Base-by-base conservation (phyloP, 2,329 filamentous ascomycete genomes). In the Botrytis paeoniae region DNA sequence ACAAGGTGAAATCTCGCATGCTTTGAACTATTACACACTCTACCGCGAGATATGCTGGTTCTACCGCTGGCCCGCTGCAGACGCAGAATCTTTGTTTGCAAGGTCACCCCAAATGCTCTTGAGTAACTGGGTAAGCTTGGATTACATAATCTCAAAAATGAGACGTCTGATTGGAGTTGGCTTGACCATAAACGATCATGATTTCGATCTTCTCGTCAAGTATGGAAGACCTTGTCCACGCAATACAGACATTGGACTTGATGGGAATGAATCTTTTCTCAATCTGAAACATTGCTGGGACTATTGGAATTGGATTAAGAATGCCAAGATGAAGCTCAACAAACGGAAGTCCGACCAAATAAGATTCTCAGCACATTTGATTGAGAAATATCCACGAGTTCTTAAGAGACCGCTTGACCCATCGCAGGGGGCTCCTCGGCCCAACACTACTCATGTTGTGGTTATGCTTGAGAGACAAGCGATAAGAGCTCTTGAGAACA, bases 31-130 rank as follows among this genome's bases (percentile, higher is more conserved):
- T 43, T 71, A 65, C 45, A 35, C 7, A 32, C 60, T 71, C 16
- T 65, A 65, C 32, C 69, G 69, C 25, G 43, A 71, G 37, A 65
- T 63, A 35, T 54, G 45, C 16, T 64, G 60, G 69, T 71, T 71
- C 54, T 1, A 9, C 14, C 18, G 29, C 9, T 65, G 43, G n/a
- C n/a, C 69, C 43, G 14, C 37, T 37, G 69, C 60, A 39, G 6
- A 45, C 9, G 20, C 18, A 35, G 4, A 20, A 4, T 70, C 57
- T 51, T 1, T 48, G n/a, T 51, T 70, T 5, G 69, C 69, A 41
- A 29, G 18, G 18, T 41, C 35, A 4, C 18, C 2, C 18, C 48
- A 68, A 7, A 68, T 39, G 16, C 35, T 68, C 16, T 39, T 29
- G 35, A 39, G n/a, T 25, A 12, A 22, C 9, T 22, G 25, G 45